A percentile compares a stretch with the other conserved stretches of the same genome.
Conservation (phyloP, 306 rosid genomes). For the Trifolium fragiferum region DNA sequence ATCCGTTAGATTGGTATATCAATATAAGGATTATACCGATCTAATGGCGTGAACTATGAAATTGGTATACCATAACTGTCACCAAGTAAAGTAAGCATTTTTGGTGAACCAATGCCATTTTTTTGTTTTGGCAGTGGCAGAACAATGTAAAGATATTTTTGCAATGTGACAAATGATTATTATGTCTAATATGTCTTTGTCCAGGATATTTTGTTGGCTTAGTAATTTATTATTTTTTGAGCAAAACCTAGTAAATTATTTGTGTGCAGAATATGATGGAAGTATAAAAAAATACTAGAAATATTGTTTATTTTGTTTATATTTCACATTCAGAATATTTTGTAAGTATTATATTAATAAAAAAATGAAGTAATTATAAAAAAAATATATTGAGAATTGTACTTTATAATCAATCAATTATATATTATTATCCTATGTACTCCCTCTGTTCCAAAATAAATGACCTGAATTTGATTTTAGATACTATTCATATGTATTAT, state of each 20-base stretch:
- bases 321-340: neutral
- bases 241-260: neutral
- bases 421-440: too few species aligned
- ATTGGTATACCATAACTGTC: neutral
- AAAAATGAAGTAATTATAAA: too few species aligned
- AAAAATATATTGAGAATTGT: too few species aligned
- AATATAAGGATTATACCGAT: neutral
- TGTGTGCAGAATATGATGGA: neutral
- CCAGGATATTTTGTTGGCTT: neutral
- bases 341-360: neutral
- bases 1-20: neutral
- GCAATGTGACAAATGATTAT: constrained; percentile 10
- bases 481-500: too few species aligned
- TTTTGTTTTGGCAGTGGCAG: constrained; percentile 40
- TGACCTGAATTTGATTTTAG: too few species aligned
- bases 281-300: neutral
- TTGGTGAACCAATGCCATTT: constrained; percentile 45
- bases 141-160: constrained; percentile 38
- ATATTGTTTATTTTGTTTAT: too few species aligned
- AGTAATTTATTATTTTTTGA: neutral
- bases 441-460: too few species aligned
- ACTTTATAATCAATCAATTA: too few species aligned
- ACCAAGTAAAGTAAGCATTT: constrained; percentile 23
- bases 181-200: neutral
- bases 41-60: neutral